phyloP scores from a whole-genome alignment of 192 early-diverging fungal species.

The Tieghemiomyces parasiticus region DNA sequence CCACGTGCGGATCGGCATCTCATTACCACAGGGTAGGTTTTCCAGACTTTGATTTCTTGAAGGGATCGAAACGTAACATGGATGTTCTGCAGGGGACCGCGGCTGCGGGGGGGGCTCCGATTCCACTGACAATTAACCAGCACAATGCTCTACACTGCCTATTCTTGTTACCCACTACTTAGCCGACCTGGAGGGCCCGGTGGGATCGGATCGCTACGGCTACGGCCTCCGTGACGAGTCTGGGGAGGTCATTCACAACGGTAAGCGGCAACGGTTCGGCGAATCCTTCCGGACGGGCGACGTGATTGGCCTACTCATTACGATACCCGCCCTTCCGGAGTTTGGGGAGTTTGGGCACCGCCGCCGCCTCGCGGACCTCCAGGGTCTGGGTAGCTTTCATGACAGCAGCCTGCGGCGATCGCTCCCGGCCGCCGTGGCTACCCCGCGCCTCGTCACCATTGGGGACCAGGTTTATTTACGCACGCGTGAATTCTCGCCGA shows the following conservation, averaged over 20 bases:
- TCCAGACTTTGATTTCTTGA: constrained; percentile 8
- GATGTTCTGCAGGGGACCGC: no score
- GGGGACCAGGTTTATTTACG: background rate
- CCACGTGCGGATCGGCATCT: constrained; percentile 49
- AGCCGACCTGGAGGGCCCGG: constrained; percentile 42
- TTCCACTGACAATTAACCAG: constrained; percentile 5
- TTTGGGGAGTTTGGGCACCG: background rate
- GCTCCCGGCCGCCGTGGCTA: background rate
- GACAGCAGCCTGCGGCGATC: background rate
- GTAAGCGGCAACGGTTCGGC: constrained; percentile 20
- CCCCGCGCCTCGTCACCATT: background rate
- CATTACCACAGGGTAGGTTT: constrained; percentile 39
- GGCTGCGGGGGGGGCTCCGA: background rate
- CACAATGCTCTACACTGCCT: no score
- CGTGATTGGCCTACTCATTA: constrained; percentile 45
- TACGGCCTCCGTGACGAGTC: constrained; percentile 47
- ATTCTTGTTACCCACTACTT: no score
- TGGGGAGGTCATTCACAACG: constrained; percentile 22
- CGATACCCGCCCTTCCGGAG: constrained; percentile 19
- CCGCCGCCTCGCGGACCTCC: background rate
- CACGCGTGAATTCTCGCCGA: background rate
- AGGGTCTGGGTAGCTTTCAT: no score
- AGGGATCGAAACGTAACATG: no score
- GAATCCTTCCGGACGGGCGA: constrained; percentile 44
- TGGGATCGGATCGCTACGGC: constrained; percentile 48